Evolutionary conservation across 2,329 filamentous ascomycete genomes (phyloP).

Genomic region (Helotiales sp.): DNA sequence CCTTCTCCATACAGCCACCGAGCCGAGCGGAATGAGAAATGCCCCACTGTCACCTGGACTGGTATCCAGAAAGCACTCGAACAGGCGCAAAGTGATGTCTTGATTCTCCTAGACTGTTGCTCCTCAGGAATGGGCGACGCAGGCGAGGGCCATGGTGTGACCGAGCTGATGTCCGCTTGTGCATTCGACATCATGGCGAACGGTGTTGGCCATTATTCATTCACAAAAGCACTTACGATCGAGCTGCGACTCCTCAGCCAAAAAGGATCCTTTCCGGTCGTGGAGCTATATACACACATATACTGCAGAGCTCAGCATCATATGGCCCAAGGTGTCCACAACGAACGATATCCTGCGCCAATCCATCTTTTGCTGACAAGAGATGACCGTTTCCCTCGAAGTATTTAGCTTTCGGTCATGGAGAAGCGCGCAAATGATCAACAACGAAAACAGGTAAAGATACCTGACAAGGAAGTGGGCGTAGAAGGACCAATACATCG

Average conservation of each 20-base stretch:
- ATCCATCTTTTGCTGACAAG: slow-evolving; percentile 3
- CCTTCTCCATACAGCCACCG: neutral
- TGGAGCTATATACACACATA: slow-evolving; percentile 7
- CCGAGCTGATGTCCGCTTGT: slow-evolving; percentile 47
- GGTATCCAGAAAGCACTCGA: slow-evolving; percentile 49
- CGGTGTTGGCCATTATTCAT: slow-evolving; percentile 17
- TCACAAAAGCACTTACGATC: slow-evolving; percentile 6
- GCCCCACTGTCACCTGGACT: slow-evolving; percentile 15
- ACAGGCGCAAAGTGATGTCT: slow-evolving; percentile 55
- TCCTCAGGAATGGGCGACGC: slow-evolving; percentile 34
- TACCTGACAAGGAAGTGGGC: too few species aligned
- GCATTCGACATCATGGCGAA: slow-evolving; percentile 52
- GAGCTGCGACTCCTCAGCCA: slow-evolving; percentile 6
- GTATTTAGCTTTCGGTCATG: slow-evolving; percentile 4
- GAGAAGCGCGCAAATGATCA: neutral
- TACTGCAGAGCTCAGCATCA: slow-evolving; percentile 4
- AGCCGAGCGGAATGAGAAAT: slow-evolving; percentile 3
- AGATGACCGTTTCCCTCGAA: neutral
- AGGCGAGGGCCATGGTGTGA: slow-evolving; percentile 15
- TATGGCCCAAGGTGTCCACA: slow-evolving; percentile 6
- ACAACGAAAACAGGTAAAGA: neutral
- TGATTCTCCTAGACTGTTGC: slow-evolving; percentile 60
- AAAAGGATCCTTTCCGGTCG: slow-evolving; percentile 3
- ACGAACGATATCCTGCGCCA: slow-evolving; percentile 3
- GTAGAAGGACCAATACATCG: too few species aligned